Evolutionary conservation across 805 yeast genomes (phyloP).

Genomic region (Cyberlindnera maritima): DNA sequence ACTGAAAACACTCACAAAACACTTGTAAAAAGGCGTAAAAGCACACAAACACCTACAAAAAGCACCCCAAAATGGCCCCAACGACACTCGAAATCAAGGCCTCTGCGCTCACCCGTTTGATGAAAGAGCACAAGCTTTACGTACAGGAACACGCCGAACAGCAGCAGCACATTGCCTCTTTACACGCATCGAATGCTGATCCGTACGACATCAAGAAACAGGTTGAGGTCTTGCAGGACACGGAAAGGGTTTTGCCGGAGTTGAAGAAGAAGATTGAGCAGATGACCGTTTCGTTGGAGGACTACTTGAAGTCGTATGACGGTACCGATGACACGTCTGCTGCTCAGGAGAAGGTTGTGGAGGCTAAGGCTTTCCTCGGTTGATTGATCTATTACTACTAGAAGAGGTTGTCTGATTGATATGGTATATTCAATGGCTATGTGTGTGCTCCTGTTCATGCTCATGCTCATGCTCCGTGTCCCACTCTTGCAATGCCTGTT

Average conservation of each 20-base stretch:
- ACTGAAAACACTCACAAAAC: no score
- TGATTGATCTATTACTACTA: not conserved
- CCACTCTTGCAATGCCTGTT: slow-evolving; percentile 58
- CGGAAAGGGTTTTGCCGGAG: slow-evolving; percentile 49
- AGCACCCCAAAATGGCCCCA: slow-evolving; percentile 52
- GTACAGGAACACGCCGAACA: slow-evolving; percentile 58
- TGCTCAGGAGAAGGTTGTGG: slow-evolving; percentile 26
- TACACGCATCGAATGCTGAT: slow-evolving; percentile 49
- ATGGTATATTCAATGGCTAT: not conserved
- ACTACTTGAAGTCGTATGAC: slow-evolving; percentile 35
- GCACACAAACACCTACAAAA: no score
- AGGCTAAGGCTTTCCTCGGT: slow-evolving; percentile 29
- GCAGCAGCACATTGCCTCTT: slow-evolving; percentile 41
- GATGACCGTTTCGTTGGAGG: slow-evolving; percentile 37
- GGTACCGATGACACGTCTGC: slow-evolving; percentile 33
- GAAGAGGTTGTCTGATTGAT: not conserved
- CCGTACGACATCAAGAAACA: slow-evolving; percentile 63
- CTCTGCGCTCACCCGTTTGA: slow-evolving; percentile 63
- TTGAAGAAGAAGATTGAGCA: slow-evolving; percentile 41
- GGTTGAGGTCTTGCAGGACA: slow-evolving; percentile 52
- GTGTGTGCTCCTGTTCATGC: slow-evolving; percentile 32
- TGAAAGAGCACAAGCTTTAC: slow-evolving; percentile 66
- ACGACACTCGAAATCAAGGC: slow-evolving; percentile 67
- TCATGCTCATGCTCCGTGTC: slow-evolving; percentile 33
- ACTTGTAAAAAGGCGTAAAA: no score